phyloP scores from a whole-genome alignment of 2,329 filamentous ascomycete species.

The Nannizziopsis arthrosporioides region DNA sequence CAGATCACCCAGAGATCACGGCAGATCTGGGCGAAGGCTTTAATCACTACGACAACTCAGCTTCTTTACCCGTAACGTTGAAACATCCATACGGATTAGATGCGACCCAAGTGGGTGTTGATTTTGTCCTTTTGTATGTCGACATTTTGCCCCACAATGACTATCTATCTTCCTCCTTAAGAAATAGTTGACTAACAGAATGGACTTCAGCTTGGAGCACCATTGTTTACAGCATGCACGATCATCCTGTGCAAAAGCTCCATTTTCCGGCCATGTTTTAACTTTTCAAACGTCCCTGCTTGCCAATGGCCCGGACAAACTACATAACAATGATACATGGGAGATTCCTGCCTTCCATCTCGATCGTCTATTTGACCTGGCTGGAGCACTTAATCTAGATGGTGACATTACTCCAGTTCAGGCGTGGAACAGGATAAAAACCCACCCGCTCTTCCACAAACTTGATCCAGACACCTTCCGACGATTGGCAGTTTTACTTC shows the following conservation, averaged over 20 bases:
- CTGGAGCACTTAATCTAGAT: conserved; percentile 18
- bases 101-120: conserved; percentile 22
- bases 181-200: neutral
- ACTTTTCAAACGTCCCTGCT: conserved; percentile 23
- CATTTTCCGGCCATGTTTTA: conserved; percentile 20
- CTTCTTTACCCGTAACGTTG: conserved; percentile 1
- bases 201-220: conserved; percentile 19
- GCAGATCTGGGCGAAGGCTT: conserved; percentile 1
- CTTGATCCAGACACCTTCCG: conserved; percentile 22
- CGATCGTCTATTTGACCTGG: conserved; percentile 20
- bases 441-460: conserved; percentile 23
- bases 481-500: conserved; percentile 21
- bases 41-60: conserved; percentile 7
- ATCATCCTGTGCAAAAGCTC: conserved; percentile 10
- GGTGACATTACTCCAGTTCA: conserved; percentile 33
- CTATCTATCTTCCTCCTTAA: neutral
- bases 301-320: conserved; percentile 16
- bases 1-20: neutral
- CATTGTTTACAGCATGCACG: conserved; percentile 19
- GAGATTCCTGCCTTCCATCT: conserved; percentile 20
- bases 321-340: conserved; percentile 17
- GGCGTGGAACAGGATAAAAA: conserved; percentile 29
- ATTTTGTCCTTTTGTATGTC: conserved; percentile 23
- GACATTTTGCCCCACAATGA: neutral
- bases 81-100: conserved; percentile 21